Conservation (phyloP, 1,139 yeast species). For the Blastobotrys arbuscula region DNA sequence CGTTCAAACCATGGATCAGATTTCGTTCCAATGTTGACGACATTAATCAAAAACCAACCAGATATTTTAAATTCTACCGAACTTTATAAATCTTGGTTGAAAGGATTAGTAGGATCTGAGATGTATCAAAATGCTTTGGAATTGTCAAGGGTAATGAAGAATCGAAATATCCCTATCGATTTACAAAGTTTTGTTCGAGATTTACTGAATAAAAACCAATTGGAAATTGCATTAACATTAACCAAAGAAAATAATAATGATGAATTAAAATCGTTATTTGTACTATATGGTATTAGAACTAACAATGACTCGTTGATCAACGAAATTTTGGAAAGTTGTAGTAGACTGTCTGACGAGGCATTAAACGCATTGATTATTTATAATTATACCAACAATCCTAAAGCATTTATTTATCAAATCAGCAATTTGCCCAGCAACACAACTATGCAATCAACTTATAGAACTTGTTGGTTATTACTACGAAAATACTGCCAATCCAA, state of each 20-base stretch:
- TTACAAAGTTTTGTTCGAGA: conserved; percentile 21
- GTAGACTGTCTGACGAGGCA: background rate
- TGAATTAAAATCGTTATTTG: conserved; percentile 24
- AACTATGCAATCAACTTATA: conserved; percentile 3
- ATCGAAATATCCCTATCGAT: conserved; percentile 21
- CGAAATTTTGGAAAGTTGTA: conserved; percentile 15
- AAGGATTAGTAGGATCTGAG: conserved; percentile 25
- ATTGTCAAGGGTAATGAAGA: conserved; percentile 26
- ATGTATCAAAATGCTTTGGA: conserved; percentile 23
- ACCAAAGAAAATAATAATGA: conserved; percentile 22
- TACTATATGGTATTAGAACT: conserved; percentile 25
- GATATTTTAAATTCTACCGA: conserved; percentile 21
- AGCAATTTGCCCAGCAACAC: background rate
- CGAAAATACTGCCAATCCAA: conserved; percentile 21
- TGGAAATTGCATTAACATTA: conserved; percentile 20
- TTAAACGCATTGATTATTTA: conserved; percentile 12
- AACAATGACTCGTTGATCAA: conserved; percentile 19
- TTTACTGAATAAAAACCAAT: conserved; percentile 20
- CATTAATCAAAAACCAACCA: conserved; percentile 23
- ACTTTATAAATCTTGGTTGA: conserved; percentile 28
- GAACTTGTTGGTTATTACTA: conserved; percentile 23
- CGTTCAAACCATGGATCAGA: background rate
- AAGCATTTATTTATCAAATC: conserved; percentile 16
- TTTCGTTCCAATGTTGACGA: conserved; percentile 15
- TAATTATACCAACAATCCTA: conserved; percentile 20